Percentiles rank a stretch among this genome's conserved stretches.
phyloP scores from a whole-genome alignment of 129 eudicot species.

The Logfia minima region DNA sequence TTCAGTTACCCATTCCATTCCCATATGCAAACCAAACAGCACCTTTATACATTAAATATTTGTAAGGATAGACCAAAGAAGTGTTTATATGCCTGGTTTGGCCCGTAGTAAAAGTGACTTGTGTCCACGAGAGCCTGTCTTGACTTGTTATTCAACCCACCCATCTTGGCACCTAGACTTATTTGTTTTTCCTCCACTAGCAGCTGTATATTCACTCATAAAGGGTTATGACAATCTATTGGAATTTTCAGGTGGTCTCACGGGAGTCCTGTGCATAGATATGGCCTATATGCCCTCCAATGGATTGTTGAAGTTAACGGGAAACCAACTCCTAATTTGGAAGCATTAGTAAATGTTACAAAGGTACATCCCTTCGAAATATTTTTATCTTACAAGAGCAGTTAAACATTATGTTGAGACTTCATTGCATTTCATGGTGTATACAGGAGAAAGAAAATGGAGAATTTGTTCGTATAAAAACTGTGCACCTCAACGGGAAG shows the following conservation, averaged over 20 bases:
- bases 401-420: not conserved
- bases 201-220: not conserved
- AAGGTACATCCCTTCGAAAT: slow-evolving; percentile 52
- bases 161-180: not conserved
- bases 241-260: slow-evolving; percentile 76
- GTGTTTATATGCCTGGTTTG: too few relatives aligned
- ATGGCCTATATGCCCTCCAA: slow-evolving; percentile 85
- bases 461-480: slow-evolving; percentile 76
- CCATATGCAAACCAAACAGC: too few relatives aligned
- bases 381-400: not conserved
- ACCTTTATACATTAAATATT: too few relatives aligned
- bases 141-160: too few relatives aligned
- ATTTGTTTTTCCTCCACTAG: not conserved
- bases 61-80: too few relatives aligned
- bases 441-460: slow-evolving; percentile 71
- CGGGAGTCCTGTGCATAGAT: slow-evolving; percentile 91
- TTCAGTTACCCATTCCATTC: too few relatives aligned
- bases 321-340: slow-evolving; percentile 83
- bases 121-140: too few relatives aligned
- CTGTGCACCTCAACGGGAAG: slow-evolving; percentile 80
- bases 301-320: slow-evolving; percentile 98
- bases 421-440: not conserved
- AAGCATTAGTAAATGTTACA: slow-evolving; percentile 73
- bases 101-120: too few relatives aligned
- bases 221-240: not conserved